phyloP scores from a whole-genome alignment of 805 yeast species.

The Lipomyces mesembrius region DNA sequence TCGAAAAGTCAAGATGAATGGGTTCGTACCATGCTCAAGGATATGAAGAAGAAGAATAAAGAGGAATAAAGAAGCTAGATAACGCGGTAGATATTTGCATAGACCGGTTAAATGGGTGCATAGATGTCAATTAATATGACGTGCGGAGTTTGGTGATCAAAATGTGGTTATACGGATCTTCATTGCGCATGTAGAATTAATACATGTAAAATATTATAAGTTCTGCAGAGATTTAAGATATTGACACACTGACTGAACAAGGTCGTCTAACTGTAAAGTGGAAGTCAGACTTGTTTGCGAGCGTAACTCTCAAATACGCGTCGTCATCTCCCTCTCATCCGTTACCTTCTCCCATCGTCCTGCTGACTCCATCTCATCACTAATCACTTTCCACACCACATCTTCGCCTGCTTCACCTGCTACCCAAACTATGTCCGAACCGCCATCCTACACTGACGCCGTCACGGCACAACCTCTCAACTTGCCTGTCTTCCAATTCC shows the following conservation, averaged over 20 bases:
- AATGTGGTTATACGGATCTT: not conserved
- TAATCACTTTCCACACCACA: not conserved
- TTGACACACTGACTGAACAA: too few species aligned
- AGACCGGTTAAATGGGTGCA: not conserved
- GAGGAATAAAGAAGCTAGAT: not conserved
- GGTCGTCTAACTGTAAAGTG: too few species aligned
- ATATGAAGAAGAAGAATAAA: conserved; percentile 24
- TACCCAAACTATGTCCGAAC: conserved; percentile 7
- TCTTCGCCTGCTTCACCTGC: not conserved
- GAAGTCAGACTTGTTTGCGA: too few species aligned
- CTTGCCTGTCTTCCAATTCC: conserved; percentile 31
- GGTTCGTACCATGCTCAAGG: conserved; percentile 24
- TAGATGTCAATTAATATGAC: not conserved
- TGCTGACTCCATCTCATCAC: too few species aligned
- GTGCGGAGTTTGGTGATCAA: not conserved
- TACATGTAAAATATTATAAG: too few species aligned
- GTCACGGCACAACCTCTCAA: conserved; percentile 16
- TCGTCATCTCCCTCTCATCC: too few species aligned
- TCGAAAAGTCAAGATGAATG: conserved; percentile 24
- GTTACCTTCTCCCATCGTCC: too few species aligned
- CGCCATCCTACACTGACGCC: conserved; percentile 19
- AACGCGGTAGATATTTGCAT: not conserved
- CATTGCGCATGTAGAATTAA: too few species aligned
- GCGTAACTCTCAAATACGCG: too few species aligned
- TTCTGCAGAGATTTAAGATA: too few species aligned